Evolutionary conservation across 345 rosid species (phyloP).

Genomic region (Eucalyptus cloeziana): DNA sequence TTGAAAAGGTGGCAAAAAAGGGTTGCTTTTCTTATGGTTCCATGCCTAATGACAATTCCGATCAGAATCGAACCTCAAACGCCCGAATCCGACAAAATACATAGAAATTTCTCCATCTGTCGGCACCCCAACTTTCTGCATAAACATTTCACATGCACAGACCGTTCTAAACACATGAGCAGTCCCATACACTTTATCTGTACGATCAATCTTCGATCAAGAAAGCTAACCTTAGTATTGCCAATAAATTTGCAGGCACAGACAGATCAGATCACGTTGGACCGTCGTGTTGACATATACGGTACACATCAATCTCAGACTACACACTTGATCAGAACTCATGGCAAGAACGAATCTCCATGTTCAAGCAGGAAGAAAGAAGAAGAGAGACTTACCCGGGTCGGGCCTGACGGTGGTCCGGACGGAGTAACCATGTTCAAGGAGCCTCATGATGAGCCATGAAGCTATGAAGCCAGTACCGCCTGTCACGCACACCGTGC

Average conservation of each 20-base stretch:
- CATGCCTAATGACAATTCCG: neutral
- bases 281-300: neutral
- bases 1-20: neutral
- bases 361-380: neutral
- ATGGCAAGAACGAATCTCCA: too few relatives aligned
- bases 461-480: conserved; percentile 46
- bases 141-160: neutral
- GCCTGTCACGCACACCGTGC: conserved; percentile 42
- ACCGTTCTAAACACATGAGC: neutral
- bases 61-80: neutral
- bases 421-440: conserved; percentile 37
- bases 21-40: neutral
- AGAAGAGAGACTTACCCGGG: conserved; percentile 2
- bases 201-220: neutral
- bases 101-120: neutral
- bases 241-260: neutral
- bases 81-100: neutral
- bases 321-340: too few relatives aligned
- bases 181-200: neutral
- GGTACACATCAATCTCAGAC: too few relatives aligned
- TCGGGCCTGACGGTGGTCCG: conserved; percentile 31
- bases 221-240: neutral
- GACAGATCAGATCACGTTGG: neutral
- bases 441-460: conserved; percentile 46
- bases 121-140: neutral